Evolutionary conservation across 768 basidiomycete genomes (phyloP), one percentile per base, ranked within the genome.

Genomic region (Lactarius akahatsu): DNA sequence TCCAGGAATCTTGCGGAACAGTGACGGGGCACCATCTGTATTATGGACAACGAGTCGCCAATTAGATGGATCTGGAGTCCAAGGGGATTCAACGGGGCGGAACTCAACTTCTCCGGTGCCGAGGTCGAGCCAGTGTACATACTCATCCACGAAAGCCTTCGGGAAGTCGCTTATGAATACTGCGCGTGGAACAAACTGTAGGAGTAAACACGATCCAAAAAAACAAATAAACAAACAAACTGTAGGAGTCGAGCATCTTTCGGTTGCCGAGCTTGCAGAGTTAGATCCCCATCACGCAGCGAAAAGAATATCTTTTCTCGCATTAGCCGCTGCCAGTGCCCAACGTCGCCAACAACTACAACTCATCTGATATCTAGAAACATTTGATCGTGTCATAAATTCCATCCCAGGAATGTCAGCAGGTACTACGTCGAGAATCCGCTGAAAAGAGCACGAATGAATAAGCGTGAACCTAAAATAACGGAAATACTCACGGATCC

Each of bases 171-270:
- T 65, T 3, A 34, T 40, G 28, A 81, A 69, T 36, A 69, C 57
- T 3, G 55, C 30, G 38, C 72, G 72, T 9, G 79, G 80, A 66
- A 82, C 72, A 8, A 79, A 67, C 62, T n/a, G n/a, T n/a, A n/a
- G n/a, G n/a, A n/a, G n/a, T n/a, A n/a, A n/a, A n/a, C n/a, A n/a
- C n/a, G n/a, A n/a, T n/a, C n/a, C n/a, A n/a, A n/a, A n/a, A n/a
- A n/a, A n/a, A n/a, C n/a, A n/a, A n/a, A n/a, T n/a, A n/a, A n/a
- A n/a, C n/a, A n/a, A n/a, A n/a, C n/a, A n/a, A n/a, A n/a, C n/a
- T 82, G 60, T 26, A 62, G 18, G 23, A 55, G 26, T 26, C 38
- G 36, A 8, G 43, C 0, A 15, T 40, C 38, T 40, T 15, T 5
- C 38, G 40, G 55, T 6, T 3, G 32, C 4, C 30, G 45, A 40